Conservation (phyloP, 2,329 filamentous ascomycete genomes). For the Fusarium pilosicola region DNA sequence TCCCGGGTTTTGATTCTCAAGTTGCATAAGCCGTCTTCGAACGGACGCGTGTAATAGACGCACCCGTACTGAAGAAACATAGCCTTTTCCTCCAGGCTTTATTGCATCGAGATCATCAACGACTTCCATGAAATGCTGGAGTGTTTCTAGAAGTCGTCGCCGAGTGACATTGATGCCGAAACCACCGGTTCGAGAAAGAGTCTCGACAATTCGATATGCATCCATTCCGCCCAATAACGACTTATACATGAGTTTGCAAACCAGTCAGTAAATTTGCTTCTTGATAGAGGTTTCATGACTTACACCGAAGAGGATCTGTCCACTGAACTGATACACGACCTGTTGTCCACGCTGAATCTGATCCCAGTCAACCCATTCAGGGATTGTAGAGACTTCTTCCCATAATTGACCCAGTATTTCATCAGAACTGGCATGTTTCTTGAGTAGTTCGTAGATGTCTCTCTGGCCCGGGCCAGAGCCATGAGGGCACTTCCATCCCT, state of each 20-base stretch:
- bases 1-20: constrained; percentile 62
- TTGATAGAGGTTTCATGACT: constrained; percentile 21
- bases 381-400: constrained; percentile 72
- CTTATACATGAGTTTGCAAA: constrained; percentile 65
- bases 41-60: constrained; percentile 73
- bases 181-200: constrained; percentile 77
- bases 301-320: constrained; percentile 69
- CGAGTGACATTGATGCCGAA: constrained; percentile 75
- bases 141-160: constrained; percentile 73
- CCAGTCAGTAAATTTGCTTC: not conserved
- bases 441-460: constrained; percentile 72
- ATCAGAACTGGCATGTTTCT: constrained; percentile 66
- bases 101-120: constrained; percentile 72
- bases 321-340: constrained; percentile 81
- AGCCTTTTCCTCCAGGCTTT: constrained; percentile 71
- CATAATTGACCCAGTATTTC: constrained; percentile 67
- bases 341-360: constrained; percentile 79
- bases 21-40: constrained; percentile 67
- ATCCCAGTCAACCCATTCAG: constrained; percentile 81
- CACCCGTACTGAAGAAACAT: constrained; percentile 70
- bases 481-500: constrained; percentile 45
- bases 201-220: constrained; percentile 77
- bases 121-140: constrained; percentile 79
- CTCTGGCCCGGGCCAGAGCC: constrained; percentile 48
- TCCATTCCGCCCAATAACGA: constrained; percentile 77